These are phyloP conservation scores for Verticillium isaacii DNA, from an alignment of 2,329 filamentous ascomycete genomes.

Conservation along the genomic window DNA sequence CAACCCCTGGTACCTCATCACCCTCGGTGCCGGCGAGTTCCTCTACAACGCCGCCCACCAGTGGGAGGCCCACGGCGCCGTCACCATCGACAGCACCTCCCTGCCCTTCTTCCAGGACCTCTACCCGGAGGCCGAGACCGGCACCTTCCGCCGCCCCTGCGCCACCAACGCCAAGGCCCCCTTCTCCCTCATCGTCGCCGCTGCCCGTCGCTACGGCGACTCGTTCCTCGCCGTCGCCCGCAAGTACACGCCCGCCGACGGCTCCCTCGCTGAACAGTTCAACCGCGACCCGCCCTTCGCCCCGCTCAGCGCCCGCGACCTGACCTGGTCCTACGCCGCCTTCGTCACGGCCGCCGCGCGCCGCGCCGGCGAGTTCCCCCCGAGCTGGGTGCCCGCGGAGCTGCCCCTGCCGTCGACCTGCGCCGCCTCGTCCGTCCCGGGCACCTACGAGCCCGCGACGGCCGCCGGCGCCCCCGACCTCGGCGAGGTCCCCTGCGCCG, in stretches of 20 bases:
- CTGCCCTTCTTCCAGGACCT: constrained; percentile 52
- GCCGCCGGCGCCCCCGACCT: constrained; percentile 29
- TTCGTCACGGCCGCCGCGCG: constrained; percentile 41
- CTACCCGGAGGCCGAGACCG: constrained; percentile 37
- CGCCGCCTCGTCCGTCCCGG: constrained; percentile 15
- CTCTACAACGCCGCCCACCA: constrained; percentile 53
- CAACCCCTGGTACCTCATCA: constrained; percentile 56
- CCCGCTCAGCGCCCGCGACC: constrained; percentile 39
- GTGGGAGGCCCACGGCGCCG: constrained; percentile 39
- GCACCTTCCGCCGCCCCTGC: constrained; percentile 36
- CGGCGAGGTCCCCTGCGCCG: constrained; percentile 20
- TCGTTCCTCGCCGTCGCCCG: constrained; percentile 43
- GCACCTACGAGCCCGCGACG: constrained; percentile 26
- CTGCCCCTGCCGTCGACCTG: constrained; percentile 23
- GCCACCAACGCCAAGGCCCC: constrained; percentile 18
- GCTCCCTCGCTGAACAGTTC: constrained; percentile 45
- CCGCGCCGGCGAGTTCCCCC: constrained; percentile 26
- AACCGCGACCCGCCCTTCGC: constrained; percentile 28
- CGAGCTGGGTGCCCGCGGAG: constrained; percentile 19
- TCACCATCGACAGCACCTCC: constrained; percentile 45
- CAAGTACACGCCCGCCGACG: constrained; percentile 41
- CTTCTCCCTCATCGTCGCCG: constrained; percentile 37
- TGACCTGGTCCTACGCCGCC: constrained; percentile 49
- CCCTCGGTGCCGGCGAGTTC: constrained; percentile 51
- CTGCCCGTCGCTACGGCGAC: constrained; percentile 49